Evolutionary conservation across 23 red algal genomes (phyloP).

Genomic region (Pyropia yezoensis): DNA sequence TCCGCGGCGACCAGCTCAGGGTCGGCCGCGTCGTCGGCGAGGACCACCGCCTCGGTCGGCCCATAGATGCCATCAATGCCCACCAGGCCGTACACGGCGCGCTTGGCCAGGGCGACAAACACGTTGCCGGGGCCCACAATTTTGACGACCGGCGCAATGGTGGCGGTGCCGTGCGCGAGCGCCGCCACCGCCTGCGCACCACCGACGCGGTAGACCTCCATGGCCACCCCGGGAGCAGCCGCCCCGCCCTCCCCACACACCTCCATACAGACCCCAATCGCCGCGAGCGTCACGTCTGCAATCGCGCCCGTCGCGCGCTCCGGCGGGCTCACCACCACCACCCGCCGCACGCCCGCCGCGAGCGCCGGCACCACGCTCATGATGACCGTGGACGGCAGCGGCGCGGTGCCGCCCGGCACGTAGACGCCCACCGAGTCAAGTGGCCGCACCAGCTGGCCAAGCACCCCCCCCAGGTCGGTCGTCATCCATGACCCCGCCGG

Average conservation of each 20-base stretch:
- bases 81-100: conserved; percentile 70
- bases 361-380: conserved; percentile 86
- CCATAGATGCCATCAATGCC: conserved; percentile 91
- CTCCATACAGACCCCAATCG: conserved; percentile 47
- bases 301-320: conserved; percentile 14
- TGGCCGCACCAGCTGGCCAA: conserved; percentile 75
- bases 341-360: conserved; percentile 57
- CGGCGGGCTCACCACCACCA: conserved; percentile 83
- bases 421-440: conserved; percentile 91
- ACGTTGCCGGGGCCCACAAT: conserved; percentile 96
- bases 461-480: conserved; percentile 53
- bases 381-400: conserved; percentile 82
- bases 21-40: conserved; percentile 69
- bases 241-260: conserved; percentile 1
- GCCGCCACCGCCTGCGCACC: conserved; percentile 95
- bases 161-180: conserved; percentile 90
- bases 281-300: conserved; percentile 50
- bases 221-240: conserved; percentile 10
- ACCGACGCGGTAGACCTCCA: conserved; percentile 73
- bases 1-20: conserved; percentile 74
- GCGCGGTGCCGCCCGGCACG: conserved; percentile 96
- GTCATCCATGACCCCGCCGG: conserved; percentile 82
- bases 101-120: conserved; percentile 90
- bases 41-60: conserved; percentile 79
- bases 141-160: conserved; percentile 81